Percentiles rank a stretch among this genome's conserved stretches.
These are phyloP conservation scores for Talaromyces sp. DNA, from an alignment of 2,329 filamentous ascomycete genomes.

Conservation along the genomic window DNA sequence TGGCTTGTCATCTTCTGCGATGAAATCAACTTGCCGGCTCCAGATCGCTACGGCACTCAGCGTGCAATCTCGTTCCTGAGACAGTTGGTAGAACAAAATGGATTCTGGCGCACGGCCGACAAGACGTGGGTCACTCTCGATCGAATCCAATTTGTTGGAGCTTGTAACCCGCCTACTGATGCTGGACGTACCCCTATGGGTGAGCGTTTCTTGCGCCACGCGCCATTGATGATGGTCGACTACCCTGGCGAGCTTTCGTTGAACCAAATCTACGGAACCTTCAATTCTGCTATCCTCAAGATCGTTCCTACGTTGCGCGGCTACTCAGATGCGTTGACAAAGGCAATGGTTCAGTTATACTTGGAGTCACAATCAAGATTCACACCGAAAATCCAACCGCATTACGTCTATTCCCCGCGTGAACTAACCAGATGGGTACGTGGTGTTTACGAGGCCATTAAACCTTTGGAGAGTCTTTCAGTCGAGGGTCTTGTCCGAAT, in stretches of 20 bases:
- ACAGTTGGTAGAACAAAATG: slow-evolving; percentile 96
- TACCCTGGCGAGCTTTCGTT: slow-evolving; percentile 95
- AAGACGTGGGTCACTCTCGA: slow-evolving; percentile 98
- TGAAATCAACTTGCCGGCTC: slow-evolving; percentile 97
- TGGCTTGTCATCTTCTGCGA: slow-evolving; percentile 99
- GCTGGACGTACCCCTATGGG: slow-evolving; percentile 93
- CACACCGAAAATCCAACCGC: slow-evolving; percentile 92
- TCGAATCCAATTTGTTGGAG: slow-evolving; percentile 97
- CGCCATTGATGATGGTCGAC: slow-evolving; percentile 99
- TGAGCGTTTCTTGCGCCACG: slow-evolving; percentile 88
- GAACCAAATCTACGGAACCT: slow-evolving; percentile 96
- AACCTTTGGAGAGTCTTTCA: slow-evolving; percentile 79
- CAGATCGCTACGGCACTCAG: slow-evolving; percentile 96
- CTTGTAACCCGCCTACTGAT: slow-evolving; percentile 97
- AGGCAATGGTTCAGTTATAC: slow-evolving; percentile 97
- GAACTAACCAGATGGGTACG: slow-evolving; percentile 97
- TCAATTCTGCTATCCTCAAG: slow-evolving; percentile 94
- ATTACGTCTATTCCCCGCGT: slow-evolving; percentile 99
- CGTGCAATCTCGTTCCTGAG: slow-evolving; percentile 95
- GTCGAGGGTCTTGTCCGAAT: slow-evolving; percentile 92
- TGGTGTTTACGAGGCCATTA: slow-evolving; percentile 94
- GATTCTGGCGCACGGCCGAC: slow-evolving; percentile 97
- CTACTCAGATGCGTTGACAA: slow-evolving; percentile 88
- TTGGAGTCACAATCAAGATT: slow-evolving; percentile 91
- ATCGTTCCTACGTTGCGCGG: slow-evolving; percentile 92